These are phyloP conservation scores for Trichopus zeylanicus DNA, from an alignment of 116 monocot genomes.

Conservation along the genomic window DNA sequence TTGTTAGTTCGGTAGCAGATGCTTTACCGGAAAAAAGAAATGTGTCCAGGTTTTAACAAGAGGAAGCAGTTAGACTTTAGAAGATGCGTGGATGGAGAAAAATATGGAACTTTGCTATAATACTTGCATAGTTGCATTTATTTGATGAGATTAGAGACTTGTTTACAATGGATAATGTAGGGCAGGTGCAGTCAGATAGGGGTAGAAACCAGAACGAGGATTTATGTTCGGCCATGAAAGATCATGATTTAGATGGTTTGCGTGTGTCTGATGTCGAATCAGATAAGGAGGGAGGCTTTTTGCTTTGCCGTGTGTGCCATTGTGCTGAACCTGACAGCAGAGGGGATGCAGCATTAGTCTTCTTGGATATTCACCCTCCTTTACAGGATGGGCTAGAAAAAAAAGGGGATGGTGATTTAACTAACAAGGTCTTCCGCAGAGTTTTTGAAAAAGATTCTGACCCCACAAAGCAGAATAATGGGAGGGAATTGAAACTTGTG, in stretches of 20 bases:
- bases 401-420: constrained; percentile 11
- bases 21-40: too few species aligned
- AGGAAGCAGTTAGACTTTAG: too few species aligned
- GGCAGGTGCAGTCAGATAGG: constrained; percentile 13
- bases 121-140: not conserved
- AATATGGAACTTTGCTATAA: not conserved
- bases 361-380: constrained; percentile 62
- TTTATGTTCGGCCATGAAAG: constrained; percentile 11
- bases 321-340: constrained; percentile 60
- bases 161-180: constrained; percentile 9
- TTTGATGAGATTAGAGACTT: not conserved
- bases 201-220: not conserved
- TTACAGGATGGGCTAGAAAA: constrained; percentile 17
- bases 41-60: too few species aligned
- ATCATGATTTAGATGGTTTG: constrained; percentile 6
- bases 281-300: constrained; percentile 19
- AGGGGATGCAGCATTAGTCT: constrained; percentile 46
- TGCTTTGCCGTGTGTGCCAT: constrained; percentile 69
- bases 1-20: too few species aligned
- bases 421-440: constrained; percentile 6
- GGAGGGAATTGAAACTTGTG: constrained; percentile 17
- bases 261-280: constrained; percentile 18
- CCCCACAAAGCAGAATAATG: constrained; percentile 7
- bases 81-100: too few species aligned
- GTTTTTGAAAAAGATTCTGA: constrained; percentile 6